These are phyloP conservation scores for Neofusicoccum parvum DNA, from an alignment of 2,329 filamentous ascomycete species.

Conservation along the genomic window DNA sequence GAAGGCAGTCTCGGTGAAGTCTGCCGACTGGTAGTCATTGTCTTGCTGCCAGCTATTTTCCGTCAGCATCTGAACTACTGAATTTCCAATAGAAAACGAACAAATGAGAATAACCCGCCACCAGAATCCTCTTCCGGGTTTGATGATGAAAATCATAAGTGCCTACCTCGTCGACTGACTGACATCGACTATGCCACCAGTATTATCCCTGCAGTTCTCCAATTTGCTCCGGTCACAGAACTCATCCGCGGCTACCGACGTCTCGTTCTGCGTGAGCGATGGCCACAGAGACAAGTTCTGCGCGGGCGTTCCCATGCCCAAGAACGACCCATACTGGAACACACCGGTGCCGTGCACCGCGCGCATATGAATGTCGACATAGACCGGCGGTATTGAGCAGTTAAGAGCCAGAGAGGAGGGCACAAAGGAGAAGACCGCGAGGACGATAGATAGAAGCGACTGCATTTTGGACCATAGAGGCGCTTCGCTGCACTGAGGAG, in stretches of 20 bases:
- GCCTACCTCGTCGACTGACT: constrained; percentile 36
- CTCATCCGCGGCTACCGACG: constrained; percentile 37
- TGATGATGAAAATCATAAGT: not conserved
- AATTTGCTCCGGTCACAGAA: constrained; percentile 41
- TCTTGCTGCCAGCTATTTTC: constrained; percentile 1
- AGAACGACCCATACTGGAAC: constrained; percentile 50
- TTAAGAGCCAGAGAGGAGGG: constrained; percentile 41
- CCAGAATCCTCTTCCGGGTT: not conserved
- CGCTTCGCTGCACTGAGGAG: not conserved
- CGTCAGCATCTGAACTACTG: not conserved
- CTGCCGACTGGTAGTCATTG: not conserved
- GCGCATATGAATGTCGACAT: constrained; percentile 48
- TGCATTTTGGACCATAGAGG: constrained; percentile 28
- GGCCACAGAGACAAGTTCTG: constrained; percentile 51
- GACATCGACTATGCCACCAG: constrained; percentile 38
- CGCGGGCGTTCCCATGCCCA: constrained; percentile 45
- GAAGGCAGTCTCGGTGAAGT: constrained; percentile 25
- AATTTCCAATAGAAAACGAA: not conserved
- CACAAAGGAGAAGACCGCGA: constrained; percentile 38
- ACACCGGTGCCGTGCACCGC: constrained; percentile 42
- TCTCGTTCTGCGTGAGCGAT: constrained; percentile 46
- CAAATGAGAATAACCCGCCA: not conserved
- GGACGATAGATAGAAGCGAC: constrained; percentile 31
- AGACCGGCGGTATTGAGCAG: constrained; percentile 42
- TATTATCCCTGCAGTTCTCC: constrained; percentile 34